Evolutionary conservation across 352 stramenopile species (phyloP), one percentile per base, ranked within the genome.

Genomic region (Phytophthora litchii): DNA sequence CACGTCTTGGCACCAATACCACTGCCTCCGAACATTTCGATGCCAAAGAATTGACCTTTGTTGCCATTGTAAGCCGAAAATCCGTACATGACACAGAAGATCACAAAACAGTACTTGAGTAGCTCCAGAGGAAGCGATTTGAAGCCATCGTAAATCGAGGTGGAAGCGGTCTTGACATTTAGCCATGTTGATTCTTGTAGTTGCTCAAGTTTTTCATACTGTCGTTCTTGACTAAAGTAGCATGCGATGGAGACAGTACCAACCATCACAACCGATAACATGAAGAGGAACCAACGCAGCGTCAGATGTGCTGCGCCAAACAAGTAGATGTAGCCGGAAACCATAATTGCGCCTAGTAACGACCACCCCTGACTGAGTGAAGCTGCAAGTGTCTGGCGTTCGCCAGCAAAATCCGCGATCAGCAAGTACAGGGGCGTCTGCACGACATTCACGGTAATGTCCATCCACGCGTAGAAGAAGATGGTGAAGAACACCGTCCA

Each of bases 61-160:
- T 78, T 74, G 42, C 74, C 71, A 34, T 80, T 82, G 62, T 86
- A 86, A 0, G 76, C 67, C 3, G 71, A 73, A 49, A 57, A 80
- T 9, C 76, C 76, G 47, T 80, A 86, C 63, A 72, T 59, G 17
- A 80, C 52, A 14, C 60, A 71, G 54, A 82, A 74, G 40, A 82
- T 49, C 41, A 86, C 60, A 27, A 74, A 6, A 48, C 70, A 83
- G 64, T 76, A 89, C 19, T 80, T 55, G 14, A 68, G 16, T 10
- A 89, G 61, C 16, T 68, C 49, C 4, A 29, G 16, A 14, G 76
- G 76, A 1, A 89, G 66, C 12, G 64, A 64, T 10, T 64, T 69
- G 11, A 89, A 47, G 0, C 77, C 77, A 4, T 64, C 21, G 53
- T 72, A 69, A 16, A 89, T 64, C n/a, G 60, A 35, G 19, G 40